Percentiles rank a stretch among this genome's conserved stretches.
phyloP scores from a whole-genome alignment of 805 yeast species.

The Lachancea fermentati region DNA sequence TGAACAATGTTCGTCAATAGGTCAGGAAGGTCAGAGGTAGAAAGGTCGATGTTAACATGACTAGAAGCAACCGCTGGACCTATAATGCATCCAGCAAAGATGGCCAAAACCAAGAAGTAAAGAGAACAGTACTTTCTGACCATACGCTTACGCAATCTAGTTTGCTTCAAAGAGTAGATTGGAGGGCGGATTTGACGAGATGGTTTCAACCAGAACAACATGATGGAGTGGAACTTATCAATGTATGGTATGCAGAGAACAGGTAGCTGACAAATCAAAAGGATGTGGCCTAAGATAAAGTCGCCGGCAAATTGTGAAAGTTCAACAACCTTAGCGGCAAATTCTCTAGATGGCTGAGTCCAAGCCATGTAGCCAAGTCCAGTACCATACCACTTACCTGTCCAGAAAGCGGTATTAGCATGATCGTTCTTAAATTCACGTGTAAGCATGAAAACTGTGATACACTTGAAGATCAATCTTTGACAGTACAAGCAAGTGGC shows the following conservation, averaged over 20 bases:
- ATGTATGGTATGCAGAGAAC: constrained; percentile 74
- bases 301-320: constrained; percentile 95
- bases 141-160: constrained; percentile 94
- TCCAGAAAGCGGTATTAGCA: constrained; percentile 98
- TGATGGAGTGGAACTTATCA: constrained; percentile 96
- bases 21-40: constrained; percentile 29
- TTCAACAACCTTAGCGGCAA: constrained; percentile 88
- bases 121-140: constrained; percentile 85
- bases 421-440: constrained; percentile 96
- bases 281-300: constrained; percentile 84
- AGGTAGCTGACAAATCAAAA: constrained; percentile 87
- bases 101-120: constrained; percentile 61
- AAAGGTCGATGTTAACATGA: constrained; percentile 36
- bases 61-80: constrained; percentile 89
- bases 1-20: constrained; percentile 70
- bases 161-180: constrained; percentile 93
- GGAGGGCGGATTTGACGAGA: constrained; percentile 97
- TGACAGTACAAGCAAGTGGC: constrained; percentile 80
- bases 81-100: constrained; percentile 71
- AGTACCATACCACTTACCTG: constrained; percentile 97
- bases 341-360: constrained; percentile 95
- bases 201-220: constrained; percentile 99
- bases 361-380: constrained; percentile 91
- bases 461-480: constrained; percentile 77
- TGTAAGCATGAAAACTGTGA: constrained; percentile 74